Evolutionary conservation across 2,329 filamentous ascomycete species (phyloP), one percentile per base, ranked within the genome.

Genomic region (Colletotrichum sp.): DNA sequence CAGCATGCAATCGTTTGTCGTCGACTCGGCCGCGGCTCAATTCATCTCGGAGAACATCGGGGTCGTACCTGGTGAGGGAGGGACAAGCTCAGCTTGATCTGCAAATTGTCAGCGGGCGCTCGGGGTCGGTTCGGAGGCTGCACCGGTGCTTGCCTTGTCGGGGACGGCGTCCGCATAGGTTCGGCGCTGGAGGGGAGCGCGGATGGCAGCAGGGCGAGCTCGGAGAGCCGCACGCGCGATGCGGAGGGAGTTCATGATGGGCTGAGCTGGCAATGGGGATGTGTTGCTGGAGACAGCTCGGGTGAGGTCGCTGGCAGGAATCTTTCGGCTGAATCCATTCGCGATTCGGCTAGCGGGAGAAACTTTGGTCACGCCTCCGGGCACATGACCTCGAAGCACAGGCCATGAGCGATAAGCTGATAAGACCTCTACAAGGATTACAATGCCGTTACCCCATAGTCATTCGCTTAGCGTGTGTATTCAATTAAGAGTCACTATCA

Each of bases 81-180:
- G 86, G 95, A 93, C 90, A 99, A 91, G 91, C 95, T 98, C 90
- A 99, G 93, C 93, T 98, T 98, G 92, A 99, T 98, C 92, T 93
- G 81, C 78, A 34, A 77, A 69, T 77, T 60, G 80, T 85, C 80
- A 85, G 83, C 77, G 14, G 43, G 65, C 36, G 63, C 71, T 69
- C 59, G 65, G 77, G 63, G 68, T 64, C 77, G 80, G 82, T 79
- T 81, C 78, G 77, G 77, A 71, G 73, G 77, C 71, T 77, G 74
- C 64, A 69, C 30, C 28, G 59, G 36, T 63, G 68, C 90, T 85
- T 86, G 88, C 92, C 93, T 96, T 96, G 92, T 96, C 95, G 84
- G 93, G 89, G 82, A 95, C 93, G 81, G 94, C 94, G 85, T 96
- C 95, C 83, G 95, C 97, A 87, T 99, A 99, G 83, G 94, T 93